Percentiles rank a stretch among this genome's conserved stretches.
Conservation (phyloP, 2,329 filamentous ascomycete genomes). For the Monosporascus sp. region DNA sequence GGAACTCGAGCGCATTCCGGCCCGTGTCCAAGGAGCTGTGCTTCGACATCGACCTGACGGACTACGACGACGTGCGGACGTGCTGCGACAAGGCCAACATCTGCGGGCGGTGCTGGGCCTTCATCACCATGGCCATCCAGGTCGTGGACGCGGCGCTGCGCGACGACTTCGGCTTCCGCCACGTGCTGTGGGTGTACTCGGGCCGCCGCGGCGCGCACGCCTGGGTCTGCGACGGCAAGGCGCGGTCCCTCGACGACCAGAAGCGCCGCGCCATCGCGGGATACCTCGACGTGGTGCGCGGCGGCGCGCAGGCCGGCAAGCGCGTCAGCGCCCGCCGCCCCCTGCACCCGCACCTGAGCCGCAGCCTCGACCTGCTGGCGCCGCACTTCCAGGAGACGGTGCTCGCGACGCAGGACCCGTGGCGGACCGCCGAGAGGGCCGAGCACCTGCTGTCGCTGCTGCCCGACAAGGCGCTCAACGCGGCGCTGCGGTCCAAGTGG, state of each 20-base stretch:
- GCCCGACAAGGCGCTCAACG: conserved; percentile 71
- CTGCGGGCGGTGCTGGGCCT: conserved; percentile 90
- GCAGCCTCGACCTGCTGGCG: conserved; percentile 80
- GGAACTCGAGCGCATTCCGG: conserved; percentile 71
- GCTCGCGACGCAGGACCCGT: conserved; percentile 80
- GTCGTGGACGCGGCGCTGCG: conserved; percentile 81
- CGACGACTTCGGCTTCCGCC: conserved; percentile 93
- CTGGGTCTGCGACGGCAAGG: conserved; percentile 92
- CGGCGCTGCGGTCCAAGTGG: conserved; percentile 86
- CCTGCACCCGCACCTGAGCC: conserved; percentile 81
- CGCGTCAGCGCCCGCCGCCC: conserved; percentile 80
- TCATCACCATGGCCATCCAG: conserved; percentile 97
- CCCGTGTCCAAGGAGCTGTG: conserved; percentile 90
- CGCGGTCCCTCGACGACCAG: conserved; percentile 77
- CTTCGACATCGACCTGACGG: conserved; percentile 98
- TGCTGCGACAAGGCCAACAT: conserved; percentile 94
- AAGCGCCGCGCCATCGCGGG: conserved; percentile 79
- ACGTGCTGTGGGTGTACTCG: conserved; percentile 98
- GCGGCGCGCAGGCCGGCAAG: conserved; percentile 80
- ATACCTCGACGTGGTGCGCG: conserved; percentile 86
- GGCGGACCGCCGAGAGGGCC: conserved; percentile 62
- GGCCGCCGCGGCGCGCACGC: conserved; percentile 94
- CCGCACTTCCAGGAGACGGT: conserved; percentile 80
- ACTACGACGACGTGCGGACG: conserved; percentile 94
- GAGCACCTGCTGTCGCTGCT: conserved; percentile 79